Evolutionary conservation across 2,329 filamentous ascomycete species (phyloP), one percentile per base, ranked within the genome.

Genomic region (Pseudocercospora crystallina): DNA sequence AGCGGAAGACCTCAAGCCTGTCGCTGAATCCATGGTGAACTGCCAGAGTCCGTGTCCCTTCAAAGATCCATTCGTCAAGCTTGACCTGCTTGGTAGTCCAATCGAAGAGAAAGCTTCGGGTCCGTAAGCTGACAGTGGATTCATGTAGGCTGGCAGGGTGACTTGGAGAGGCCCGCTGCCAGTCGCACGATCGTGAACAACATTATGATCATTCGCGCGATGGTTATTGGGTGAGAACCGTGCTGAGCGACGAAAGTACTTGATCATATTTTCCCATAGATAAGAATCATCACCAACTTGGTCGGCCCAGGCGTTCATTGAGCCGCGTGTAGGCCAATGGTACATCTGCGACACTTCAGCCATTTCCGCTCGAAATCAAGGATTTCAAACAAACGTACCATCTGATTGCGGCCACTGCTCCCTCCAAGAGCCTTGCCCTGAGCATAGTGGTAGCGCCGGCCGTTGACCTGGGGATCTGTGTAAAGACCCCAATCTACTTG

Each of bases 251-350:
- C 70, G 60, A 45, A 80, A 81, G 67, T 82, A 80, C 53, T 76
- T 69, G 52, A 79, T 72, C 81, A 86, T 85, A 51, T 80, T 81
- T 0, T 69, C 67, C 0, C 81, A 69, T 0, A 71, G 68, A 82
- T 83, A 86, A 0, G 79, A 80, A 2, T 67, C 57, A 59, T 86
- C 83, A 2, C 82, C 82, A 2, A 83, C 86, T 15, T 84, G 62
- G 12, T 69, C 66, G 2, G 76, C 78, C 66, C 68, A 72, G 31
- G 35, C 50, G 43, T 69, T 57, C 54, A 69, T 62, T 12, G 62
- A 60, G 11, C 59, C 68, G 8, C 52, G 51, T 4, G 66, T 66
- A 2, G 62, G 59, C 11, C 66, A 56, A 20, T 62, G 60, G 33
- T 60, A 63, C 36, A 57, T 56, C 57, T n/a, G n/a, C n/a, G n/a